Base-by-base conservation (phyloP, 1,284 basidiomycete species). In the Apiotrichum akiyoshidainum region DNA sequence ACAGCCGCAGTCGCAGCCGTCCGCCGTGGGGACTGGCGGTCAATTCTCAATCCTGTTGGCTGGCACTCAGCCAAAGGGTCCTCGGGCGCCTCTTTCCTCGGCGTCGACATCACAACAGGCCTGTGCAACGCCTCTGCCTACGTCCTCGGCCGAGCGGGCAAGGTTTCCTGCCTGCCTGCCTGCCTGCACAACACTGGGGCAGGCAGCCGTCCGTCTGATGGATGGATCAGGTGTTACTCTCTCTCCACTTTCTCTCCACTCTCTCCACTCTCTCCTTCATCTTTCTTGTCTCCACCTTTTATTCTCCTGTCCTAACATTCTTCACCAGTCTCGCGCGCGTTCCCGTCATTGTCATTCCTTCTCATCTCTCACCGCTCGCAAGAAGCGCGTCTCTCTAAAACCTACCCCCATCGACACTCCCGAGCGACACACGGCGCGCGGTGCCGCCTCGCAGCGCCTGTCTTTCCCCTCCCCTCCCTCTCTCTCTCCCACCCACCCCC, bases 371-470 rank as follows among this genome's bases (percentile, higher is more conserved):
- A n/a, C 19, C 42, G 42, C 19, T 19, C 9, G 10, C 42, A 2
- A 44, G 19, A 21, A 44, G 42, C 42, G 19, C 42, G 5, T 44
- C 42, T 21, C n/a, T 9, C 12, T 10, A 44, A 44, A 44, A 44
- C 42, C 19, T 10, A 19, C n/a, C 19, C n/a, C 19, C 1, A 44
- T 19, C 42, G 42, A 44, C 42, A 2, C 42, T n/a, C 42, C n/a
- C 19, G n/a, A 44, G n/a, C 40, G 2, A n/a, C 19, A 10, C 42
- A 17, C 42, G 42, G 42, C 42, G 42, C 42, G 42, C 42, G 42
- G 42, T 44, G 42, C n/a, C 42, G 42, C 42, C 42, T 44, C 10
- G 42, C 42, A 44, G 34, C 47, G 34, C 35, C 47, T n/a, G 47
- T 21, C 47, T 34, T 47, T 31, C 17, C 17, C 42, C 42, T 16